Base-by-base conservation (phyloP, 2,329 filamentous ascomycete species). In the Curvularia sp. region DNA sequence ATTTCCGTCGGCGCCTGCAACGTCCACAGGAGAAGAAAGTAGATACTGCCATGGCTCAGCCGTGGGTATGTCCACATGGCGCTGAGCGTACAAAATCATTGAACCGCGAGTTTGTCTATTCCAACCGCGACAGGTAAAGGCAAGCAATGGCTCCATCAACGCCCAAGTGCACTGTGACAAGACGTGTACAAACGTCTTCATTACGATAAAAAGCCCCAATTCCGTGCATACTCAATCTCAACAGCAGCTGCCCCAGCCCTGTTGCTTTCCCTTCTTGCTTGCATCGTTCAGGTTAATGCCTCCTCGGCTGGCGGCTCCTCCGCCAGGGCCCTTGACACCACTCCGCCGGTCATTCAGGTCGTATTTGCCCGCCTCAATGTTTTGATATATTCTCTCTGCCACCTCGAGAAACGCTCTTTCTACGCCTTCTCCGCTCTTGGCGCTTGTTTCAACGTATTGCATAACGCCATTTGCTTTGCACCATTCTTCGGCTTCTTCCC, bases 381-480 rank as follows among this genome's bases (percentile, higher is more conserved):
- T 98, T 76, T 94, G 88, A 75, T 96, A 96, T 81, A 99, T 98
- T 77, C 93, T 85, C 82, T 97, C 93, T 20, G 95, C 93, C 13
- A 98, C 93, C 72, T 95, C 88, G 74, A 96, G 85, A 72, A 99
- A 99, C 1, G 95, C 95, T 67, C 88, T 86, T 77, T 99, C 95
- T 35, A 99, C 95, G 50, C 92, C 92, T 75, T 96, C 92, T 52
- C 95, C 95, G 62, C 89, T 96, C 83, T 98, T 99, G 49, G 95
- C 95, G 66, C 89, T 93, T 39, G 95, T 99, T 82, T 99, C 95
- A 62, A 98, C 92, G 75, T 98, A 98, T 75, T 93, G 88, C 73
- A 97, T 86, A 26, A 98, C 89, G 58, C 91, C 91, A 77, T 98
- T 97, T 66, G 84, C 81, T 60, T 84, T 84, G 61, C 93, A 96